Percentiles rank a stretch among this genome's conserved stretches.
Evolutionary conservation across 139 green algal species (phyloP).

Genomic region (Limnomonas spitsbergensis): DNA sequence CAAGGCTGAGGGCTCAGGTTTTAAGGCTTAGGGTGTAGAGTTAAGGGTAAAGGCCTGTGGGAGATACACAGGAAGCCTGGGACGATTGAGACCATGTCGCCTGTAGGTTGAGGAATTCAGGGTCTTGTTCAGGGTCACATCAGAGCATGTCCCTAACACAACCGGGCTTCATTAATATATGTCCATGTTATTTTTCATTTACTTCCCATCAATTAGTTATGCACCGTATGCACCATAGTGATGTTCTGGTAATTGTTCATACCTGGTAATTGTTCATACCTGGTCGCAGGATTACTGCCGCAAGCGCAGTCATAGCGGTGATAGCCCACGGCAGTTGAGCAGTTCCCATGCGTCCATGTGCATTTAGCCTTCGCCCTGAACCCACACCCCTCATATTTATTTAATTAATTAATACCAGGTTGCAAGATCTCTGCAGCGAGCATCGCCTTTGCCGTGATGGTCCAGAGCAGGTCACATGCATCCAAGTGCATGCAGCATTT

Average conservation of each 20-base stretch:
- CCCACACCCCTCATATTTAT: too few relatives aligned
- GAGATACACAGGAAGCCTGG: conserved; percentile 54
- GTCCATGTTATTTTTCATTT: too few relatives aligned
- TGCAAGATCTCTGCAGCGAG: conserved; percentile 46
- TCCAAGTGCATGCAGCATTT: conserved; percentile 62
- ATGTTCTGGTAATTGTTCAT: too few relatives aligned
- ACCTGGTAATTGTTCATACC: too few relatives aligned
- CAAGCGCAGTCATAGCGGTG: conserved; percentile 54
- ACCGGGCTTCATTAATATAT: too few relatives aligned
- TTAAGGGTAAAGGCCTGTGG: conserved; percentile 51
- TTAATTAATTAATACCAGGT: too few relatives aligned
- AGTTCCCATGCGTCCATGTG: conserved; percentile 60
- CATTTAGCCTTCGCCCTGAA: conserved; percentile 55
- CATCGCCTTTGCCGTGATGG: conserved; percentile 56
- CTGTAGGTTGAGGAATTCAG: background rate
- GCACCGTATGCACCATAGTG: too few relatives aligned
- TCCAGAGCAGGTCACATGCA: conserved; percentile 57
- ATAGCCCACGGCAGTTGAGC: conserved; percentile 56
- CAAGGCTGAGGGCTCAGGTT: too few relatives aligned
- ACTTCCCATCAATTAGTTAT: too few relatives aligned
- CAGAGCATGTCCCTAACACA: too few relatives aligned
- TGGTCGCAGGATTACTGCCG: conserved; percentile 44
- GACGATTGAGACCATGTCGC: conserved; percentile 53
- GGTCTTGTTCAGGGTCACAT: background rate
- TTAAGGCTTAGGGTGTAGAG: too few relatives aligned